Conservation (phyloP, 768 basidiomycete genomes). For the Lentinula sp. region DNA sequence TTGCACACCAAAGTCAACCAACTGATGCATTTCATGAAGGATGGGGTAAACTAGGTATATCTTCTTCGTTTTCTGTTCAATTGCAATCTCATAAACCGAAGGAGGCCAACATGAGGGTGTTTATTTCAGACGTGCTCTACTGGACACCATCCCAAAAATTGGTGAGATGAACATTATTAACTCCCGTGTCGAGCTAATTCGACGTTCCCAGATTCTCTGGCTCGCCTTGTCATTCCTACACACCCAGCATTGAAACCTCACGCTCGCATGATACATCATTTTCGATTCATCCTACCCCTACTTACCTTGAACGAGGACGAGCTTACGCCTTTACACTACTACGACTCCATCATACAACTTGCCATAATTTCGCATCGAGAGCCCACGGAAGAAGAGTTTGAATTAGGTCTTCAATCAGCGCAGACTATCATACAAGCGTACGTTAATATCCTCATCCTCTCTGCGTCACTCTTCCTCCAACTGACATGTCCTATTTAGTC, state of each 20-base stretch:
- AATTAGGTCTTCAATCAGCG: slow-evolving; percentile 55
- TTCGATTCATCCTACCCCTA: slow-evolving; percentile 69
- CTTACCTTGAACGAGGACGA: slow-evolving; percentile 54
- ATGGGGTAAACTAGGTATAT: slow-evolving; percentile 67
- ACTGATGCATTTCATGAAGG: slow-evolving; percentile 62
- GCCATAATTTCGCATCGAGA: slow-evolving; percentile 56
- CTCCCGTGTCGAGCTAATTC: neutral
- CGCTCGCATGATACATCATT: slow-evolving; percentile 73
- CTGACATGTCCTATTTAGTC: slow-evolving; percentile 27
- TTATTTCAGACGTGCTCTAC: slow-evolving; percentile 60
- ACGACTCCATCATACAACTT: slow-evolving; percentile 71
- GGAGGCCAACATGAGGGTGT: slow-evolving; percentile 57
- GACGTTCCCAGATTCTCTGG: slow-evolving; percentile 48
- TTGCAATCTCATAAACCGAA: slow-evolving; percentile 11
- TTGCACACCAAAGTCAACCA: slow-evolving; percentile 67
- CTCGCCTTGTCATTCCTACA: slow-evolving; percentile 67
- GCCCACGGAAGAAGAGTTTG: slow-evolving; percentile 63
- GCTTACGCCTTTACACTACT: slow-evolving; percentile 67
- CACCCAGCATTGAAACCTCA: slow-evolving; percentile 68
- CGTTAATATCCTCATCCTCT: slow-evolving; percentile 14
- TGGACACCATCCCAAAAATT: slow-evolving; percentile 65
- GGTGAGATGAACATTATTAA: slow-evolving; percentile 35
- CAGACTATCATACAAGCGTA: slow-evolving; percentile 58
- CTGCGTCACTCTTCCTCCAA: neutral
- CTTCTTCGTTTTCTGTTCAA: neutral